Percentiles rank a stretch among this genome's conserved stretches.
These are phyloP conservation scores for Dactylonectria estremocensis DNA, from an alignment of 2,329 filamentous ascomycete species.

Conservation along the genomic window DNA sequence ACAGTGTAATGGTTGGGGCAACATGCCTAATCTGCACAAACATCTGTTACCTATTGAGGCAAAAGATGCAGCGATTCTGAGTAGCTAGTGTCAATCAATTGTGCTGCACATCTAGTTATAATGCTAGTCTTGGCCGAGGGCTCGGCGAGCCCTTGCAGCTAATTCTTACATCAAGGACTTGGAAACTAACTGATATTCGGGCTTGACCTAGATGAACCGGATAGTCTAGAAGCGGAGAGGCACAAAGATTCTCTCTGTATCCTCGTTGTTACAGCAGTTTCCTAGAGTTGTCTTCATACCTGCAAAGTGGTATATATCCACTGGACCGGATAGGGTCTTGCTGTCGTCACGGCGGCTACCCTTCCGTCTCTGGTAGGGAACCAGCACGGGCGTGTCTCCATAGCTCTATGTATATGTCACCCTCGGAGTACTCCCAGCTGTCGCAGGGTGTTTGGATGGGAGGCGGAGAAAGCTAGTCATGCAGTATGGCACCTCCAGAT, in stretches of 20 bases:
- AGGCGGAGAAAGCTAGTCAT: neutral
- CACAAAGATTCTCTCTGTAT: neutral
- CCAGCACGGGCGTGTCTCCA: neutral
- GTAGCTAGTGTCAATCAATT: no score
- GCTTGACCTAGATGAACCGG: conserved; percentile 8
- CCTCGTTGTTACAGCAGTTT: neutral
- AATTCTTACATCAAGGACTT: no score
- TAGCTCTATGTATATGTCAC: conserved; percentile 24
- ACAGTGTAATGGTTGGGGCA: no score
- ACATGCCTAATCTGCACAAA: no score
- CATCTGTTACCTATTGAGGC: no score
- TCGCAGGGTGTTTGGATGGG: neutral
- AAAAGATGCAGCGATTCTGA: no score
- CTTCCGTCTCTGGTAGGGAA: neutral
- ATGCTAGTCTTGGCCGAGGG: no score
- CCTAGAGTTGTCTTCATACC: neutral
- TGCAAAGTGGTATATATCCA: conserved; percentile 8
- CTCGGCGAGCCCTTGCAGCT: no score
- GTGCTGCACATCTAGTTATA: no score
- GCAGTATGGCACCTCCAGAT: neutral
- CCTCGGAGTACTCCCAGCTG: neutral
- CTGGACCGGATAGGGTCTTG: conserved; percentile 1
- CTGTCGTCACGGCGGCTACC: neutral
- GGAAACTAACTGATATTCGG: no score
- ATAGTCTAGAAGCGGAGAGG: conserved; percentile 25